A percentile compares a stretch with the other conserved stretches of the same genome.
phyloP scores from a whole-genome alignment of 768 basidiomycete species.

The Mycena crocata region DNA sequence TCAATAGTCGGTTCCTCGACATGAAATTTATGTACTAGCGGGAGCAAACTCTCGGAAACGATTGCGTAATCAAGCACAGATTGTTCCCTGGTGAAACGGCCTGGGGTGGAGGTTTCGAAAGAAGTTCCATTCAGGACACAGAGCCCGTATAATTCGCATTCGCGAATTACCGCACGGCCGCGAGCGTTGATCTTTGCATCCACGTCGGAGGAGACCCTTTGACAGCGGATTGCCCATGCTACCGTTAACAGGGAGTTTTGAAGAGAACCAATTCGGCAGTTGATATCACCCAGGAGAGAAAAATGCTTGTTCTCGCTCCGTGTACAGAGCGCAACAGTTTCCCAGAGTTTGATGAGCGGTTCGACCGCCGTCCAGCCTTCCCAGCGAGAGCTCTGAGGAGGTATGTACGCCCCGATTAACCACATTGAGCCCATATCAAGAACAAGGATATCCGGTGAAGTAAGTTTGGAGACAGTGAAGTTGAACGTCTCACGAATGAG shows the following conservation, averaged over 20 bases:
- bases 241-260: too few species aligned
- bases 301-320: too few species aligned
- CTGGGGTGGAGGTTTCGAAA: background rate
- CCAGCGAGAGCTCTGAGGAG: too few species aligned
- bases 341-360: background rate
- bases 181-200: too few species aligned
- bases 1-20: background rate
- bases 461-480: background rate
- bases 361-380: too few species aligned
- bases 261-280: too few species aligned
- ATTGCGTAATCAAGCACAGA: too few species aligned
- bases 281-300: too few species aligned
- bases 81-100: background rate
- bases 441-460: background rate
- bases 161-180: too few species aligned
- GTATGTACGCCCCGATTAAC: background rate
- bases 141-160: background rate
- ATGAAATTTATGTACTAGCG: background rate
- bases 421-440: conserved; percentile 2
- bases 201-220: too few species aligned
- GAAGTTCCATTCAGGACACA: conserved; percentile 5
- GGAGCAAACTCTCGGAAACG: background rate
- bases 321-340: too few species aligned
- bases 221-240: too few species aligned
- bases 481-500: conserved; percentile 5